Percentiles rank a stretch among this genome's conserved stretches.
These are phyloP conservation scores for Ophiostoma novo-ulmi DNA, from an alignment of 2,329 filamentous ascomycete genomes.

Conservation along the genomic window DNA sequence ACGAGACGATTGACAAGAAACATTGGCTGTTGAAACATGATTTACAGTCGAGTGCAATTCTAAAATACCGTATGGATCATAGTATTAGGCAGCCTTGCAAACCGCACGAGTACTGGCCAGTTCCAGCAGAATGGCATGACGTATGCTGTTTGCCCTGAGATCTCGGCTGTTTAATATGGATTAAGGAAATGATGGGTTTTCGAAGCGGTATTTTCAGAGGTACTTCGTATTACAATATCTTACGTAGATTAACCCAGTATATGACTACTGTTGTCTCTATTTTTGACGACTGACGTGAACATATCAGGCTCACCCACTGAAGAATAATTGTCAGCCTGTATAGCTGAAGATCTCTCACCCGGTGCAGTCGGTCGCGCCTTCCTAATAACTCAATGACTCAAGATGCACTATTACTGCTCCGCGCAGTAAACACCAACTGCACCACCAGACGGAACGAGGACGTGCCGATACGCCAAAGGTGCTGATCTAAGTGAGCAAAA, in stretches of 20 bases:
- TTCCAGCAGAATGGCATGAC: background rate
- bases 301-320: too few species aligned
- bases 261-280: too few species aligned
- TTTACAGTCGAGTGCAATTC: background rate
- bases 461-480: conserved; percentile 6
- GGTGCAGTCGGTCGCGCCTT: background rate
- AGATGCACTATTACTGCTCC: background rate
- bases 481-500: background rate
- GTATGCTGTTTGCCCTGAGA: conserved; percentile 11
- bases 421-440: background rate
- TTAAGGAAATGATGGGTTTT: background rate
- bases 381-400: background rate
- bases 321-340: background rate
- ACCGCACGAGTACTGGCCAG: background rate
- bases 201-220: too few species aligned
- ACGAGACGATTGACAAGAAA: background rate
- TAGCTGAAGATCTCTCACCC: background rate
- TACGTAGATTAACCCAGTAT: too few species aligned
- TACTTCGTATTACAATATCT: too few species aligned
- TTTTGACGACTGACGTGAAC: too few species aligned
- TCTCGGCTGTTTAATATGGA: conserved; percentile 10
- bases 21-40: background rate
- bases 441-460: conserved; percentile 8
- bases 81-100: conserved; percentile 1
- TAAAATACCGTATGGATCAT: background rate